A percentile compares a stretch with the other conserved stretches of the same genome.
Evolutionary conservation across 371 early-diverging fungal genomes (phyloP).

Genomic region (Blakeslea trispora): DNA sequence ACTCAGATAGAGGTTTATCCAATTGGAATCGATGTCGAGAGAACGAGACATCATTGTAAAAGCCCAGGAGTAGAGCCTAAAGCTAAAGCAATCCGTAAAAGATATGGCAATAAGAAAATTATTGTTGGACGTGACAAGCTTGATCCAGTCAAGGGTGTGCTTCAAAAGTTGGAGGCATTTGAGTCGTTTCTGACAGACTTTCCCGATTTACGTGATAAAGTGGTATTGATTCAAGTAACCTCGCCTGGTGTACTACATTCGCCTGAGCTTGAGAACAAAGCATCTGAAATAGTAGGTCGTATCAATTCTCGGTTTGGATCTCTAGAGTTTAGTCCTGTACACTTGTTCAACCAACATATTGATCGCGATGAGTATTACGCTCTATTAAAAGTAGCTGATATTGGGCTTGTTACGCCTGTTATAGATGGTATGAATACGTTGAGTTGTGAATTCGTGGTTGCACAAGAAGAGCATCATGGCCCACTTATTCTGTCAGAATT

Average conservation of each 20-base stretch:
- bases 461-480: conserved; percentile 90
- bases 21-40: conserved; percentile 92
- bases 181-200: conserved; percentile 87
- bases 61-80: conserved; percentile 66
- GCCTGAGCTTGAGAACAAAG: conserved; percentile 75
- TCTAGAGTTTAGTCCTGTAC: conserved; percentile 91
- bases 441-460: conserved; percentile 96
- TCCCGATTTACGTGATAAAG: conserved; percentile 89
- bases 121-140: conserved; percentile 98
- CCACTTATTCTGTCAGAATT: conserved; percentile 96
- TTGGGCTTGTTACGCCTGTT: conserved; percentile 92
- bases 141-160: conserved; percentile 98
- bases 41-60: conserved; percentile 42
- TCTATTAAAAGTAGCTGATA: conserved; percentile 93
- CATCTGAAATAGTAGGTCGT: conserved; percentile 86
- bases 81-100: conserved; percentile 75
- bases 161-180: conserved; percentile 95
- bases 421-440: conserved; percentile 99
- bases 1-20: conserved; percentile 96
- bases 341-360: conserved; percentile 94
- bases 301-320: conserved; percentile 94
- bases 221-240: conserved; percentile 88
- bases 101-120: conserved; percentile 93
- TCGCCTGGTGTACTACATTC: conserved; percentile 56
- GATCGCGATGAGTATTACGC: conserved; percentile 95